These are phyloP conservation scores for Apium graveolens DNA, from an alignment of 129 eudicot species.

Conservation along the genomic window DNA sequence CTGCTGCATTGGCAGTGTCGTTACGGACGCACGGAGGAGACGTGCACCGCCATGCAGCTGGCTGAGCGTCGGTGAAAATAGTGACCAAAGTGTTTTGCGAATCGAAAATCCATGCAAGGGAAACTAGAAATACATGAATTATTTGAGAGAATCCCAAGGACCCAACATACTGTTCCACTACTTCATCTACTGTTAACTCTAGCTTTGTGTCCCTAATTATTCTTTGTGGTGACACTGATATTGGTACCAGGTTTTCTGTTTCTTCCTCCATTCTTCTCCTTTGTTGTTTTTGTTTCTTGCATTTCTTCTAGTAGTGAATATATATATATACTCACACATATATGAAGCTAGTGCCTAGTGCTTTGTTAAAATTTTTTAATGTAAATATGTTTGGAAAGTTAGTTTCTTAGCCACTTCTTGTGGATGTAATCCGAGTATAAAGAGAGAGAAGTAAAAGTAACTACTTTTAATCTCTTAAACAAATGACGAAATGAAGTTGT, in stretches of 20 bases:
- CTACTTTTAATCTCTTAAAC: too few relatives aligned
- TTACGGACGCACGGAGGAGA: neutral
- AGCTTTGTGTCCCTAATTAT: neutral
- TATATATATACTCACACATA: neutral
- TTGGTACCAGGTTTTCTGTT: slow-evolving; percentile 7
- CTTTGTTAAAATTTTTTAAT: neutral
- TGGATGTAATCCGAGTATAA: neutral
- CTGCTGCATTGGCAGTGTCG: neutral
- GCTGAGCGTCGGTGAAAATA: slow-evolving; percentile 42
- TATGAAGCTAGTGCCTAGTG: neutral
- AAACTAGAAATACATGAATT: slow-evolving; percentile 34
- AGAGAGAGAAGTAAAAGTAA: neutral
- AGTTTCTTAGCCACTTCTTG: neutral
- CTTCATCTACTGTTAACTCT: slow-evolving; percentile 36
- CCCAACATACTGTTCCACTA: slow-evolving; percentile 30
- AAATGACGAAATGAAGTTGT: too few relatives aligned
- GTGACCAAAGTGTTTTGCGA: slow-evolving; percentile 39
- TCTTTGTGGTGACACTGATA: slow-evolving; percentile 1
- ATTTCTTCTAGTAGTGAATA: neutral
- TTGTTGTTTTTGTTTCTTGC: neutral
- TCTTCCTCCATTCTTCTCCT: slow-evolving; percentile 25
- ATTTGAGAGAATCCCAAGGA: slow-evolving; percentile 42
- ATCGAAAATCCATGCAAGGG: slow-evolving; percentile 42
- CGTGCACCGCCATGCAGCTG: slow-evolving; percentile 34
- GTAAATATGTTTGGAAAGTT: too few relatives aligned